Conservation (phyloP, 257 asterid species). For the Cinchona pubescens region DNA sequence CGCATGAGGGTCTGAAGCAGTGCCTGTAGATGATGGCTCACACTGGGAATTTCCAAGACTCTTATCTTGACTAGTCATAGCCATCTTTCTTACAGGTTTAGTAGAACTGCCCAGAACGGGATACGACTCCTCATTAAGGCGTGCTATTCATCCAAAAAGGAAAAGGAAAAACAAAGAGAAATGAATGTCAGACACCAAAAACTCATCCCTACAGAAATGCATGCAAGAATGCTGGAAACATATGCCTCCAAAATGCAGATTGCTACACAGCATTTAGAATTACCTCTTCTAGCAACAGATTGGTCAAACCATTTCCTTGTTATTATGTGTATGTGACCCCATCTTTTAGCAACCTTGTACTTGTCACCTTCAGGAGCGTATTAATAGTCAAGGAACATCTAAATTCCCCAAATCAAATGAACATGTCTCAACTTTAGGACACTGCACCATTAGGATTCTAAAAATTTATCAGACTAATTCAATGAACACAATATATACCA, state of each 20-base stretch:
- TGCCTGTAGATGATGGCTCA: slow-evolving; percentile 46
- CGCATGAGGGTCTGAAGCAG: slow-evolving; percentile 48
- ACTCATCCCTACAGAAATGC: slow-evolving; percentile 13
- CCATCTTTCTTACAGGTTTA: slow-evolving; percentile 42
- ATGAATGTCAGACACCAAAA: slow-evolving; percentile 27
- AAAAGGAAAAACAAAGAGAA: slow-evolving; percentile 16
- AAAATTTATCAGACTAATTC: neutral
- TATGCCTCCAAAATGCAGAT: slow-evolving; percentile 21
- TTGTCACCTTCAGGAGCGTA: slow-evolving; percentile 92
- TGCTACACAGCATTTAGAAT: slow-evolving; percentile 22
- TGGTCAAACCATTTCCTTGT: slow-evolving; percentile 83
- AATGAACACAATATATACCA: neutral
- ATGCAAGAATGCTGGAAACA: slow-evolving; percentile 19
- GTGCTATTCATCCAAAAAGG: slow-evolving; percentile 50
- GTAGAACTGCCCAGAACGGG: slow-evolving; percentile 55
- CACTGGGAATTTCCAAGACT: slow-evolving; percentile 44
- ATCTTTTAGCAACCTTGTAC: slow-evolving; percentile 78
- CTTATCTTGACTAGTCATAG: slow-evolving; percentile 55
- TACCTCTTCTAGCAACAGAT: slow-evolving; percentile 87
- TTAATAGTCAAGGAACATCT: slow-evolving; percentile 56
- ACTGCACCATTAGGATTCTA: neutral
- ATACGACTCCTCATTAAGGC: slow-evolving; percentile 85
- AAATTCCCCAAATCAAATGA: slow-evolving; percentile 12
- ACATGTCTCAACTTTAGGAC: neutral
- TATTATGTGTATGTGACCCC: slow-evolving; percentile 70